These are phyloP conservation scores for Pichia kluyveri DNA, from an alignment of 805 yeast genomes.

Conservation along the genomic window DNA sequence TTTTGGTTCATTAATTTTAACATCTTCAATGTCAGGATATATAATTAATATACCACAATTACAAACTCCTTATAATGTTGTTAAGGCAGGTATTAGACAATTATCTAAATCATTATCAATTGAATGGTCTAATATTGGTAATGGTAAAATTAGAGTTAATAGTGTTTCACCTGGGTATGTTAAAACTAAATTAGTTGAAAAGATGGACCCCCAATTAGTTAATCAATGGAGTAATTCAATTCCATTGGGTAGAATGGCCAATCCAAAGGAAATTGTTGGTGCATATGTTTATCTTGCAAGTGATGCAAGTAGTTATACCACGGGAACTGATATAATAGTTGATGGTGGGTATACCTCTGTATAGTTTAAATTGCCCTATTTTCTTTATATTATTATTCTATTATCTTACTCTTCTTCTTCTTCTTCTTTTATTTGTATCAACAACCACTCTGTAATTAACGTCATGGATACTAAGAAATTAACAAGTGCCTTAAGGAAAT, in stretches of 20 bases:
- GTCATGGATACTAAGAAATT: no score
- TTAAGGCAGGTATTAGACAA: conserved; percentile 78
- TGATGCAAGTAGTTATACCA: conserved; percentile 70
- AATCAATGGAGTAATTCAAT: conserved; percentile 41
- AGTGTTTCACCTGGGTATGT: conserved; percentile 83
- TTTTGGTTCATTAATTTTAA: conserved; percentile 71
- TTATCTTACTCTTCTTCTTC: not conserved
- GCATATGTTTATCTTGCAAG: conserved; percentile 75
- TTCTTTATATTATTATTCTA: not conserved
- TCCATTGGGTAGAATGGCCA: conserved; percentile 71
- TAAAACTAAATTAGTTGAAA: conserved; percentile 54
- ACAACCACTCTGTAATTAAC: no score
- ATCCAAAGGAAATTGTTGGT: conserved; percentile 67
- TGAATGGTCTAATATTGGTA: conserved; percentile 84
- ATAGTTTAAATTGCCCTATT: conserved; percentile 16
- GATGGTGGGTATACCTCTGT: conserved; percentile 70
- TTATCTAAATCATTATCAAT: conserved; percentile 71
- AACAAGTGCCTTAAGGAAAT: no score
- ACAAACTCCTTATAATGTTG: conserved; percentile 80
- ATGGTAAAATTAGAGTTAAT: conserved; percentile 53
- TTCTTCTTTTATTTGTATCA: not conserved
- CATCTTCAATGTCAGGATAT: conserved; percentile 87
- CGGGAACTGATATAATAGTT: conserved; percentile 67
- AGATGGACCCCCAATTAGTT: conserved; percentile 34
- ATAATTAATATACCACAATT: conserved; percentile 80